Evolutionary conservation across 169 alveolate species (phyloP).

Genomic region (Plasmodium relictum): DNA sequence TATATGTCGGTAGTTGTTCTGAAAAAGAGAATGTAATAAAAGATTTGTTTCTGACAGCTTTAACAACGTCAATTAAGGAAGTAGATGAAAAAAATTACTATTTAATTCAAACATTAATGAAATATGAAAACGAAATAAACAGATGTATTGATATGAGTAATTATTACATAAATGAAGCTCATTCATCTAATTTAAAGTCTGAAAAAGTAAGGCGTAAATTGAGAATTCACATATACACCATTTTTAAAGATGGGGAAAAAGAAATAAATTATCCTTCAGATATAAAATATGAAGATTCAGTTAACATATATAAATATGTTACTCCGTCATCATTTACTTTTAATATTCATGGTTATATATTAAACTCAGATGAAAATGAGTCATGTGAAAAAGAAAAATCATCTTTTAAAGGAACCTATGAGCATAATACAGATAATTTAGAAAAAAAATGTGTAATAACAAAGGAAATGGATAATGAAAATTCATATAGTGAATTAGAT

Average conservation of each 20-base stretch:
- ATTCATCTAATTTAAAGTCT: slow-evolving; percentile 53
- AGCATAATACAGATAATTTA: neutral
- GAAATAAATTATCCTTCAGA: slow-evolving; percentile 62
- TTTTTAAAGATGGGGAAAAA: slow-evolving; percentile 68
- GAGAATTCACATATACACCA: slow-evolving; percentile 57
- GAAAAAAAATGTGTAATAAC: neutral
- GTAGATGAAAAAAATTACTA: slow-evolving; percentile 60
- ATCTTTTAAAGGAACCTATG: neutral
- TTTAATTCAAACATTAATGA: slow-evolving; percentile 54
- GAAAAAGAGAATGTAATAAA: slow-evolving; percentile 63
- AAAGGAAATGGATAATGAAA: slow-evolving; percentile 41
- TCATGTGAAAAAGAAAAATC: slow-evolving; percentile 13
- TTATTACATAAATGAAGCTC: slow-evolving; percentile 70
- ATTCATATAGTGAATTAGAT: slow-evolving; percentile 54
- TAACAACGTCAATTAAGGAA: slow-evolving; percentile 57
- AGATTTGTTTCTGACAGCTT: slow-evolving; percentile 33
- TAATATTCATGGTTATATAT: slow-evolving; percentile 75
- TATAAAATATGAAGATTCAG: slow-evolving; percentile 50
- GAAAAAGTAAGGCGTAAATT: slow-evolving; percentile 66
- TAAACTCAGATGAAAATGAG: slow-evolving; percentile 65
- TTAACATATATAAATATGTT: slow-evolving; percentile 33
- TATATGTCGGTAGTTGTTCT: slow-evolving; percentile 32
- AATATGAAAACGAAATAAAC: slow-evolving; percentile 67
- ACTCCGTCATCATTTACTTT: slow-evolving; percentile 71
- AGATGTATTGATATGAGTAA: slow-evolving; percentile 70